Conservation (phyloP, 2,329 filamentous ascomycete species). For the Stachybotrys elegans region DNA sequence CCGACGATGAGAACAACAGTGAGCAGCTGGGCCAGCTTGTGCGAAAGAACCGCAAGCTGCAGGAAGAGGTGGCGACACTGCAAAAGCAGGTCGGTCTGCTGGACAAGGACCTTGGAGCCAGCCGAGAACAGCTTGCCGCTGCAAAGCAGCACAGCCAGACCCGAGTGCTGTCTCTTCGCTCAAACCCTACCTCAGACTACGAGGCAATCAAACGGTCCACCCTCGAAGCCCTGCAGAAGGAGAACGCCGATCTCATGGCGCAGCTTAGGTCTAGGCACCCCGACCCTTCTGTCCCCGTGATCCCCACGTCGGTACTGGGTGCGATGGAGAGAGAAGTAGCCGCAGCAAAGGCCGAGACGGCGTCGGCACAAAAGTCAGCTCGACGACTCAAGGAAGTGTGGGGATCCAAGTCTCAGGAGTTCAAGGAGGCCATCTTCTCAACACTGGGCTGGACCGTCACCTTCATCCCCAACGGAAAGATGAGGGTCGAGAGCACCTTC, state of each 20-base stretch:
- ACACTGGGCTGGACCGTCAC: slow-evolving; percentile 92
- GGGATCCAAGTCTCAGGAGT: slow-evolving; percentile 85
- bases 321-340: slow-evolving; percentile 71
- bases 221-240: slow-evolving; percentile 69
- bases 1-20: slow-evolving; percentile 55
- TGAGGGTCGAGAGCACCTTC: slow-evolving; percentile 83
- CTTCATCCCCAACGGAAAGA: slow-evolving; percentile 95
- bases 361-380: slow-evolving; percentile 75
- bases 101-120: slow-evolving; percentile 69
- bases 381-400: slow-evolving; percentile 88
- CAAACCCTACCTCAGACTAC: slow-evolving; percentile 85
- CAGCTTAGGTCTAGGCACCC: slow-evolving; percentile 53
- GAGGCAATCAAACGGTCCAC: slow-evolving; percentile 82
- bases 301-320: slow-evolving; percentile 73
- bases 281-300: slow-evolving; percentile 48
- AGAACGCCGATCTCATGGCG: slow-evolving; percentile 77
- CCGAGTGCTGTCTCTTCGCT: slow-evolving; percentile 77
- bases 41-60: slow-evolving; percentile 83
- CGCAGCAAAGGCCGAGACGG: slow-evolving; percentile 63
- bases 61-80: slow-evolving; percentile 67
- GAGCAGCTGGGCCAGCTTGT: slow-evolving; percentile 76
- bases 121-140: slow-evolving; percentile 65
- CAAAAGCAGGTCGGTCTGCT: slow-evolving; percentile 68
- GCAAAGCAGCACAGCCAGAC: slow-evolving; percentile 66
- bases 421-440: slow-evolving; percentile 89